Conservation (phyloP, 176 grass and related monocot species). For the Oryza longistaminata region DNA sequence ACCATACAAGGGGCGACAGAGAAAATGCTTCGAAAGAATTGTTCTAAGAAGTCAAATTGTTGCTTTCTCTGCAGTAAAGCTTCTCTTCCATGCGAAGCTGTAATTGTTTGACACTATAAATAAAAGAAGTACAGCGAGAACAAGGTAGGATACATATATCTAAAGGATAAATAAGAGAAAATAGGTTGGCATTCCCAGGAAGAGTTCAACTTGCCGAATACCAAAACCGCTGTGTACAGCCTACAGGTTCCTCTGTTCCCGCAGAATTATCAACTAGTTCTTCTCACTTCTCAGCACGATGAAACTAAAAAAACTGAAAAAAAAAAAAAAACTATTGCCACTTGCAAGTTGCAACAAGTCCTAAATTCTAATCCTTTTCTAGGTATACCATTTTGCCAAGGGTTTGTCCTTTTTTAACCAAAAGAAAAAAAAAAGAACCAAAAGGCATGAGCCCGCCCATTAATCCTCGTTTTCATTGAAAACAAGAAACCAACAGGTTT, state of each 20-base stretch:
- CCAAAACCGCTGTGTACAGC: neutral
- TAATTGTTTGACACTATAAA: neutral
- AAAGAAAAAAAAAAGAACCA: neutral
- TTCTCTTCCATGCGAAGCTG: too few species aligned
- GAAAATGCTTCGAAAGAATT: neutral
- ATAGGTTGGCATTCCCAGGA: neutral
- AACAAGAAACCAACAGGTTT: too few species aligned
- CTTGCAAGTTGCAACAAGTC: neutral
- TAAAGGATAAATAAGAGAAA: neutral
- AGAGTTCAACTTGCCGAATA: neutral
- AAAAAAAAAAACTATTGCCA: neutral
- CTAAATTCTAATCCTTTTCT: neutral
- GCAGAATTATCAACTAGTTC: neutral
- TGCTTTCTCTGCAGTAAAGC: too few species aligned
- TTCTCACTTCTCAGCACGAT: neutral
- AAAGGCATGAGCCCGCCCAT: neutral
- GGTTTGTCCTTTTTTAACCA: neutral
- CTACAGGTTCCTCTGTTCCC: neutral
- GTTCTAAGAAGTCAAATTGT: too few species aligned
- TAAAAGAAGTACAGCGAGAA: neutral
- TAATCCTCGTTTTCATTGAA: neutral
- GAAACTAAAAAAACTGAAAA: neutral
- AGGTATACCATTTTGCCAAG: conserved; percentile 5
- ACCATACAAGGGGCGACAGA: neutral
- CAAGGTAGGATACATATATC: neutral